Base-by-base conservation (phyloP, 176 grass and related monocot species). In the Avena atlantica region DNA sequence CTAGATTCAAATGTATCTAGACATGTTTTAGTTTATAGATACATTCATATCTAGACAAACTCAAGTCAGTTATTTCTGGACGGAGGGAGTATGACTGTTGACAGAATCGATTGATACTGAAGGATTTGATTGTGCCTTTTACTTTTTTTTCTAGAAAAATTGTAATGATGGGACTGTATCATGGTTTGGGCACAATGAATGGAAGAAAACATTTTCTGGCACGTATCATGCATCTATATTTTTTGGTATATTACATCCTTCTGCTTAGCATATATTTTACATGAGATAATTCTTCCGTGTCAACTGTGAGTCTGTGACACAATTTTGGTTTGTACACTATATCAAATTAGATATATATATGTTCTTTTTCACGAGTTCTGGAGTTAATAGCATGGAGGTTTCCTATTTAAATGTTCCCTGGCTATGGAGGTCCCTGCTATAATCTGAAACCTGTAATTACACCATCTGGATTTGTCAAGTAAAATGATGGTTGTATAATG, bases 191-290 rank as follows among this genome's bases (percentile, higher is more conserved):
- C 47, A 51, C 47, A 27, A 52, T 75, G 72, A 24, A 9, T 16
- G 45, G 47, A 75, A 75, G 21, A 75, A 75, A 24, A 50, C 21
- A 74, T 3, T 51, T 21, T 72, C 19, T 72, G 40, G 40, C 40
- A 72, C 20, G 19, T n/a, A 34, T 27, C 47, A 52, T 75, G 23
- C 7, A 25, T 27, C 45, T 15, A 23, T 75, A 50, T 51, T 75
- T 77, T 37, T 76, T 76, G 45, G 57, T 85, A 61, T 3, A 5
- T 4, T 44, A 42, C 44, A 65, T 76, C 70, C 8, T n/a, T 12
- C 19, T 76, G 58, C 16, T 52, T 76, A 85, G 61, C 71, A 51
- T 63, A 42, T 85, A 9, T 63, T 77, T 64, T 76, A 34, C 57
- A 66, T 77, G 27, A 2, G 12, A 29, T 64, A 36, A 15, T 65